Base-by-base conservation (phyloP, 805 yeast species). In the Candida ortonii region DNA sequence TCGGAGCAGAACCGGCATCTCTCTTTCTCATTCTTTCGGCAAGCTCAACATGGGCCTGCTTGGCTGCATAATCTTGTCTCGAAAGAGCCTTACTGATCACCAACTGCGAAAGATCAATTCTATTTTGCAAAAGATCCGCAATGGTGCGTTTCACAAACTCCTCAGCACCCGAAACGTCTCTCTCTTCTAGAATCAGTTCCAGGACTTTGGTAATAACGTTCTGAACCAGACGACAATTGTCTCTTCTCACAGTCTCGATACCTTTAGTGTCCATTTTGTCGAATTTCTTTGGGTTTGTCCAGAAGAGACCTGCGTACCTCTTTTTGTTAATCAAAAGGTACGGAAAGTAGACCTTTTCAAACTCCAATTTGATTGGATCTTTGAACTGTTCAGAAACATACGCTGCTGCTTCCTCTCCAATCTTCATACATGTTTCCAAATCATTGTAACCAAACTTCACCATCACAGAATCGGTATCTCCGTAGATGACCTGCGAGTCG, bases 401-500 rank as follows among this genome's bases (percentile, higher is more conserved):
- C 7, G 68, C 84, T 0, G 99, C 99, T 0, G 97, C 98, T 52
- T 90, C 95, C 50, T 88, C 84, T 5, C 98, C 99, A 36, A 88
- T 56, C 34, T 73, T 70, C 98, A 93, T 94, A 47, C 96, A 85
- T 19, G 83, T 83, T 36, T 70, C 79, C 43, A 90, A 59, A 53
- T 87, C 95, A 7, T 68, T 66, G 20, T 79, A 76, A 2, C 99
- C 99, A 65, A 93, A 93, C 55, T 87, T 89, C 27, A 93, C 96
- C 98, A 93, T 94, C 12, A 93, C 99, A 7, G 98, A 94, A 72
- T 93, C 99, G 0, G 99, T 93, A 62, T 93, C 99, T 69, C 99
- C 99, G 57, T 93, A 93, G 25, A 93, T 82, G 42, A 93, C 98
- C 47, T 82, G 75, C 0, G 97, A 80, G 63, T 93, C 95, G 54